Evolutionary conservation across 2,329 filamentous ascomycete species (phyloP).

Genomic region (Colletotrichum coccodes): DNA sequence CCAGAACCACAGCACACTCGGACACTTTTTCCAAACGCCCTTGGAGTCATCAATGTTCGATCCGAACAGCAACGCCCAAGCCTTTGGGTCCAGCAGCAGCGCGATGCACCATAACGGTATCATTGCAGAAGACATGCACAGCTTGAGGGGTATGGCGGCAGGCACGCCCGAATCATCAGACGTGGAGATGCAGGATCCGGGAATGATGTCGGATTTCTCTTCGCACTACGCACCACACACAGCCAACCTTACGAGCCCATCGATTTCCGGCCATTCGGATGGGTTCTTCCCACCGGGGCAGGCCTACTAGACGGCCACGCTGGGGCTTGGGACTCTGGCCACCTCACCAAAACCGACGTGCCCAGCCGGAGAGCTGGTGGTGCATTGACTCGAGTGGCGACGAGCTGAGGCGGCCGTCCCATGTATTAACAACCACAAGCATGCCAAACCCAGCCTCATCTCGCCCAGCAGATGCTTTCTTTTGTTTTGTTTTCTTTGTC

Average conservation of each 20-base stretch:
- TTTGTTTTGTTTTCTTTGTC: background rate
- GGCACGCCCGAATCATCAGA: conserved; percentile 42
- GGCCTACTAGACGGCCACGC: conserved; percentile 8
- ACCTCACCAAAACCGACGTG: background rate
- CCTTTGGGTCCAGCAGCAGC: conserved; percentile 9
- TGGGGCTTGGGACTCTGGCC: background rate
- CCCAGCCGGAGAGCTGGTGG: background rate
- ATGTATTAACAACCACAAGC: conserved; percentile 11
- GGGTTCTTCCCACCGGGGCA: conserved; percentile 26
- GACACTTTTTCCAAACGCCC: conserved; percentile 32
- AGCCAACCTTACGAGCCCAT: conserved; percentile 19
- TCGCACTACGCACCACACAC: conserved; percentile 30
- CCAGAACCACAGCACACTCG: conserved; percentile 22
- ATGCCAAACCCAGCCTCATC: conserved; percentile 8
- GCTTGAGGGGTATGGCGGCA: conserved; percentile 44
- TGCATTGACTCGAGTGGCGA: background rate
- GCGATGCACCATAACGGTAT: conserved; percentile 40
- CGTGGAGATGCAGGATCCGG: conserved; percentile 47
- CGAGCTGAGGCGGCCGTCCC: background rate
- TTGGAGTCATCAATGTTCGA: conserved; percentile 33
- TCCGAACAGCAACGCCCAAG: conserved; percentile 20
- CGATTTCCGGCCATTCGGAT: conserved; percentile 13
- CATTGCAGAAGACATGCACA: conserved; percentile 49
- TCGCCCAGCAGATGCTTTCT: conserved; percentile 24
- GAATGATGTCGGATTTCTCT: conserved; percentile 41